phyloP scores from a whole-genome alignment of 2,329 filamentous ascomycete genomes.

The Penicillium sp. region DNA sequence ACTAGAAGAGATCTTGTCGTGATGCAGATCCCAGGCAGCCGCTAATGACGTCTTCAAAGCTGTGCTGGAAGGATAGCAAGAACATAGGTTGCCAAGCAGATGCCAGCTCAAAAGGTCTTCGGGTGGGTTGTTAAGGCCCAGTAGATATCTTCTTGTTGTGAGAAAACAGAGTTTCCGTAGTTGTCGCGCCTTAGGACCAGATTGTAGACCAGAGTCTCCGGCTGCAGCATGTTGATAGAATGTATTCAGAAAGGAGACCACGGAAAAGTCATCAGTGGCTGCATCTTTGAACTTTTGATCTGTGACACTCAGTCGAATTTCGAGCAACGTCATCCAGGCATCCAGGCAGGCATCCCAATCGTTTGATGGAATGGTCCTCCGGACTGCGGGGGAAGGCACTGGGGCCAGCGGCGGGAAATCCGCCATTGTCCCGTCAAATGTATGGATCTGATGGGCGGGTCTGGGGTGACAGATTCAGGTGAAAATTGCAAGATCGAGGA shows the following conservation, averaged over 20 bases:
- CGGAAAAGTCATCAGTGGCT: constrained; percentile 59
- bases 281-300: constrained; percentile 57
- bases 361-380: constrained; percentile 62
- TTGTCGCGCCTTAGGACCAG: constrained; percentile 42
- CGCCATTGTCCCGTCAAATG: constrained; percentile 33
- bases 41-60: constrained; percentile 56
- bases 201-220: constrained; percentile 32
- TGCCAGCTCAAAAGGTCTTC: constrained; percentile 61
- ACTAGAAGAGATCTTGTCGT: constrained; percentile 35
- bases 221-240: constrained; percentile 60
- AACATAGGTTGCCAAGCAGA: constrained; percentile 69
- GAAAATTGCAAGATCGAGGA: background rate
- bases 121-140: constrained; percentile 48
- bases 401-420: constrained; percentile 72
- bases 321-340: constrained; percentile 71
- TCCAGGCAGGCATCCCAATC: constrained; percentile 80
- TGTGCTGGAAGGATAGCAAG: constrained; percentile 65
- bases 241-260: constrained; percentile 65
- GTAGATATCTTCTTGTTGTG: constrained; percentile 61
- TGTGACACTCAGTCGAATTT: constrained; percentile 63
- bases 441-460: background rate
- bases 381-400: constrained; percentile 70
- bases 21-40: constrained; percentile 47
- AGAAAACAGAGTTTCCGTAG: constrained; percentile 68
- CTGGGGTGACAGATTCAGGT: background rate